These are phyloP conservation scores for Pseudocercospora pini-densiflorae DNA, from an alignment of 2,329 filamentous ascomycete genomes.

Conservation along the genomic window DNA sequence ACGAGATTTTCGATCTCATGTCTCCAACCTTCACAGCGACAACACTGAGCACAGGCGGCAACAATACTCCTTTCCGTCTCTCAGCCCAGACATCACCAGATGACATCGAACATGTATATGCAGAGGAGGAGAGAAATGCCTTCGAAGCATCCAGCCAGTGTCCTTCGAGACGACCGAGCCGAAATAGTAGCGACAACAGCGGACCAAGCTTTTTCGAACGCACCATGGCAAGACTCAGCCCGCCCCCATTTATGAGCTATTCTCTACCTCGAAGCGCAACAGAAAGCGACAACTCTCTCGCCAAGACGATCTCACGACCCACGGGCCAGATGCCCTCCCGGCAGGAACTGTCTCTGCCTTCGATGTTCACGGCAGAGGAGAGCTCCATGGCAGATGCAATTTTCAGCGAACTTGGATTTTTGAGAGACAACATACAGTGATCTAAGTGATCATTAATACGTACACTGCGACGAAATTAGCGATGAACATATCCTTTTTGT, in stretches of 20 bases:
- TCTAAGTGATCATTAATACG: not conserved
- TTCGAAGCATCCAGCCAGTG: not conserved
- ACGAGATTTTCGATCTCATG: conserved; percentile 28
- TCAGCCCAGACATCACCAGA: conserved; percentile 19
- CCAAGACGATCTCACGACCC: conserved; percentile 19
- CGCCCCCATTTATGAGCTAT: conserved; percentile 25
- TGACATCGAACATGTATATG: not conserved
- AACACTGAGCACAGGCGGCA: conserved; percentile 37
- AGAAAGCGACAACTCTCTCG: conserved; percentile 25
- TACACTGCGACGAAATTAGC: not conserved
- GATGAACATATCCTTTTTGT: not conserved
- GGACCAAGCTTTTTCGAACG: conserved; percentile 18
- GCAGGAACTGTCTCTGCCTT: conserved; percentile 7
- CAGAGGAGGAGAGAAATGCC: not conserved
- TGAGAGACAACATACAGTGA: conserved; percentile 33
- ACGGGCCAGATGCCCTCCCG: not conserved
- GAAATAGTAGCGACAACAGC: not conserved
- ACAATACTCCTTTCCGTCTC: conserved; percentile 35
- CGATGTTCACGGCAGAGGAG: conserved; percentile 15
- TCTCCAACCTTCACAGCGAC: conserved; percentile 41
- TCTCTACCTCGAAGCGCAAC: conserved; percentile 26
- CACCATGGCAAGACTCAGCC: conserved; percentile 15
- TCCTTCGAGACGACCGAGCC: not conserved
- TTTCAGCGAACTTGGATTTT: conserved; percentile 39
- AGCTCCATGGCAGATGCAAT: conserved; percentile 34